phyloP scores from a whole-genome alignment of 1,284 basidiomycete genomes.

The Ustilago vetiveriae region DNA sequence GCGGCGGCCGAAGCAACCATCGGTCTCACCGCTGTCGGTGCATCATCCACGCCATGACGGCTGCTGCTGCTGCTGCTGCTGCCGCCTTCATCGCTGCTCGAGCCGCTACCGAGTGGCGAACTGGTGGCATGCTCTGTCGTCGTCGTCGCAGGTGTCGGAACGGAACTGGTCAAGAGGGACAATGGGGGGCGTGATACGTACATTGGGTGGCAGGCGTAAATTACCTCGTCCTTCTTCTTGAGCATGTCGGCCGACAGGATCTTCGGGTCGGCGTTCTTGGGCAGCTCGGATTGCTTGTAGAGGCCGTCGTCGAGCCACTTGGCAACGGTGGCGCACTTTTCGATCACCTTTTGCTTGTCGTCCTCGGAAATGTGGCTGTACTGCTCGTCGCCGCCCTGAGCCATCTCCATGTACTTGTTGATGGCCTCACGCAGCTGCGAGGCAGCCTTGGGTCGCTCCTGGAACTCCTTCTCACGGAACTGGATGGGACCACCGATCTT shows the following conservation, averaged over 20 bases:
- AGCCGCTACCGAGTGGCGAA: neutral
- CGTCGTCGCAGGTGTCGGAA: neutral
- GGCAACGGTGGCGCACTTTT: conserved; percentile 63
- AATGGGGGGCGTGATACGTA: conserved; percentile 20
- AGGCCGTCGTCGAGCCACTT: conserved; percentile 65
- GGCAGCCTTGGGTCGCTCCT: conserved; percentile 64
- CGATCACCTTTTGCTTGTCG: conserved; percentile 66
- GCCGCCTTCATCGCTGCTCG: neutral
- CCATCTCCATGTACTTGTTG: conserved; percentile 63
- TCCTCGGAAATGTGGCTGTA: conserved; percentile 65
- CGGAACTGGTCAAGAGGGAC: neutral
- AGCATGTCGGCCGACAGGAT: conserved; percentile 59
- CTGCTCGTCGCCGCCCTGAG: conserved; percentile 62
- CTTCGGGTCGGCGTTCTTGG: conserved; percentile 66
- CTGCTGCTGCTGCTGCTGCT: neutral
- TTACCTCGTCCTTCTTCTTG: conserved; percentile 65
- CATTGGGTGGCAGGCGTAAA: conserved; percentile 62
- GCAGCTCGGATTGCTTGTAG: conserved; percentile 65
- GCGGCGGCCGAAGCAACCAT: neutral
- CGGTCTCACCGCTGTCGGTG: too few species aligned
- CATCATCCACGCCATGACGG: too few species aligned
- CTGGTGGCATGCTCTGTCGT: neutral
- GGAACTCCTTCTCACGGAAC: conserved; percentile 60
- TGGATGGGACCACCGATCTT: conserved; percentile 64
- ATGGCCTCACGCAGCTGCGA: conserved; percentile 61